Evolutionary conservation across 2,329 filamentous ascomycete genomes (phyloP).

Genomic region (Tympanopsis confertula): DNA sequence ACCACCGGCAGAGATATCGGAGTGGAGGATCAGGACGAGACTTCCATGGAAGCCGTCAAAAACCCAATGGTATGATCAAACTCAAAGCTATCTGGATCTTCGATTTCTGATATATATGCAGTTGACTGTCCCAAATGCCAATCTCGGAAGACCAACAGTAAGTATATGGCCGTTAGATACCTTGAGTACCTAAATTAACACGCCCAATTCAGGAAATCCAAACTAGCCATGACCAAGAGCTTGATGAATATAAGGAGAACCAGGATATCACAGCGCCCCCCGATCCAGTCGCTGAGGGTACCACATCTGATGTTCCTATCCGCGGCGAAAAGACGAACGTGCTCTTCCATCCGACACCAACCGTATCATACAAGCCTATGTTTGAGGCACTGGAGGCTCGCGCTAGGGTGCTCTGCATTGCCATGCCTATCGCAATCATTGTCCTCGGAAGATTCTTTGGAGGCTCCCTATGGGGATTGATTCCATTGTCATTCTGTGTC

Average conservation of each 20-base stretch:
- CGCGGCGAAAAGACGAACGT: not conserved
- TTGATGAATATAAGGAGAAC: not conserved
- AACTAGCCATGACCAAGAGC: not conserved
- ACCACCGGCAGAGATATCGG: not conserved
- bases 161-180: not conserved
- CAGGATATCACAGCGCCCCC: not conserved
- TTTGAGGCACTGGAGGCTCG: not conserved
- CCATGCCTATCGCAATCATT: not conserved
- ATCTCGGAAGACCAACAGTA: not conserved
- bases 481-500: not conserved
- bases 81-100: too few relatives aligned
- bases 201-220: not conserved
- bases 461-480: not conserved
- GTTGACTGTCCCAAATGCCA: slow-evolving; percentile 1
- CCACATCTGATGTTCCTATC: not conserved
- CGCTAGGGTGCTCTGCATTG: not conserved
- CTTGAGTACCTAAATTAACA: not conserved
- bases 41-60: not conserved
- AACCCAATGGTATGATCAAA: not conserved
- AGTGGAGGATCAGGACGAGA: not conserved
- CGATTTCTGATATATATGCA: not conserved
- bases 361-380: not conserved
- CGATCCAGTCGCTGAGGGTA: slow-evolving; percentile 1
- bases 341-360: not conserved
- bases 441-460: not conserved